phyloP scores from a whole-genome alignment of 75 land plant species.

The Sequoia sempervirens region DNA sequence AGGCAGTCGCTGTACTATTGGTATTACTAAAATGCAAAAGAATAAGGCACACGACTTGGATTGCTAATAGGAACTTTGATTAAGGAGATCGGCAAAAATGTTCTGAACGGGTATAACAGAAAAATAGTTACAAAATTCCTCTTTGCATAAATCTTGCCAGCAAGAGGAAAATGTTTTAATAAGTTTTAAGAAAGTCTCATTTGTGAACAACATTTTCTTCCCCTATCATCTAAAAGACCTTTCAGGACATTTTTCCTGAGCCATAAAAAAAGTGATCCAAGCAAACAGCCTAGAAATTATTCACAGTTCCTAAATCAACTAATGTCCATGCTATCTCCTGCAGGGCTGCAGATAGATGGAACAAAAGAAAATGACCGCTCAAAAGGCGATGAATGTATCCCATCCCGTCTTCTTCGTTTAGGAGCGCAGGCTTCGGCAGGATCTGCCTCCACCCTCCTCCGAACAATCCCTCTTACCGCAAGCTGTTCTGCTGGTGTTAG shows the following conservation, averaged over 20 bases:
- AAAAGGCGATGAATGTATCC: conserved; percentile 58
- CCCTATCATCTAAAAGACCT: background rate
- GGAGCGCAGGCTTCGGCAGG: conserved; percentile 36
- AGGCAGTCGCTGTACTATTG: background rate
- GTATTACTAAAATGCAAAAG: background rate
- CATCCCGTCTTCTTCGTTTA: conserved; percentile 51
- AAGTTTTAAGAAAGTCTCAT: background rate
- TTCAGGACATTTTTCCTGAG: background rate
- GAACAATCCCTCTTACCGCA: conserved; percentile 61
- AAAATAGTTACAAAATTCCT: background rate
- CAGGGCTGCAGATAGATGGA: conserved; percentile 56
- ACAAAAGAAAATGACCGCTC: conserved; percentile 54
- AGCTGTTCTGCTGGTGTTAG: conserved; percentile 55
- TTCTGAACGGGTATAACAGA: background rate
- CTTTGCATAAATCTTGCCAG: background rate
- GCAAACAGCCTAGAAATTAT: background rate
- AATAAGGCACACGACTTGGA: background rate
- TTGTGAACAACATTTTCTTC: background rate
- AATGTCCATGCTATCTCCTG: conserved; percentile 73
- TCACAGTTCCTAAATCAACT: background rate
- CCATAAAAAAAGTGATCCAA: background rate
- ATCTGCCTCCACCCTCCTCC: conserved; percentile 55
- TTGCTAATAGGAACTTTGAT: background rate
- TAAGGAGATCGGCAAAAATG: background rate
- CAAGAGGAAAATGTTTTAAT: background rate